phyloP scores from a whole-genome alignment of 352 stramenopile genomes.

The Phytopythium cucurbitacearum region DNA sequence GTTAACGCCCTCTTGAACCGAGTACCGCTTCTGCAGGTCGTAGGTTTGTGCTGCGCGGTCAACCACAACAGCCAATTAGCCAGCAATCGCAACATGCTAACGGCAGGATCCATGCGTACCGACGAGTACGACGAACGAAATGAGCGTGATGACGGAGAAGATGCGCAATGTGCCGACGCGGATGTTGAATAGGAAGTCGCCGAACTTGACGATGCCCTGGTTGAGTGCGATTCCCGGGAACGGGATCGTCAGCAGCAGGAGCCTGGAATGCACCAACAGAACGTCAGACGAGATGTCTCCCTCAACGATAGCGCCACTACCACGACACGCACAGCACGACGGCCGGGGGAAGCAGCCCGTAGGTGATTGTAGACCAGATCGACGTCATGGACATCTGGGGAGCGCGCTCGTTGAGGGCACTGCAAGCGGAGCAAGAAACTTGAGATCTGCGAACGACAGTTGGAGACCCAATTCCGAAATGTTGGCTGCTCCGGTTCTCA shows the following conservation, averaged over 20 bases:
- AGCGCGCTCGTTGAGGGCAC: no score
- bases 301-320: neutral
- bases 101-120: slow-evolving; percentile 12
- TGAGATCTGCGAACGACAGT: neutral
- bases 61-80: neutral
- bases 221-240: slow-evolving; percentile 59
- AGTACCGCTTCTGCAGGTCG: slow-evolving; percentile 78
- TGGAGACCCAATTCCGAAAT: neutral
- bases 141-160: slow-evolving; percentile 69
- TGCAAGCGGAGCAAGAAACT: neutral
- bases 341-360: slow-evolving; percentile 69
- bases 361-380: slow-evolving; percentile 77
- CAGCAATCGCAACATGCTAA: neutral
- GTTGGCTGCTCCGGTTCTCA: neutral
- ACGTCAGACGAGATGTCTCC: neutral
- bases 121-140: slow-evolving; percentile 65
- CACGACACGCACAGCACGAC: slow-evolving; percentile 60
- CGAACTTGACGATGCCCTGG: slow-evolving; percentile 67
- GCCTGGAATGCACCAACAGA: slow-evolving; percentile 15
- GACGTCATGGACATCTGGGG: slow-evolving; percentile 32
- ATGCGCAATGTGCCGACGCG: slow-evolving; percentile 65
- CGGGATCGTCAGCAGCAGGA: slow-evolving; percentile 76
- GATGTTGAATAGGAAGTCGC: slow-evolving; percentile 70
- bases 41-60: slow-evolving; percentile 55
- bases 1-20: slow-evolving; percentile 16